Percentiles rank a stretch among this genome's conserved stretches.
phyloP scores from a whole-genome alignment of 345 rosid species.

The Gossypium anomalum region DNA sequence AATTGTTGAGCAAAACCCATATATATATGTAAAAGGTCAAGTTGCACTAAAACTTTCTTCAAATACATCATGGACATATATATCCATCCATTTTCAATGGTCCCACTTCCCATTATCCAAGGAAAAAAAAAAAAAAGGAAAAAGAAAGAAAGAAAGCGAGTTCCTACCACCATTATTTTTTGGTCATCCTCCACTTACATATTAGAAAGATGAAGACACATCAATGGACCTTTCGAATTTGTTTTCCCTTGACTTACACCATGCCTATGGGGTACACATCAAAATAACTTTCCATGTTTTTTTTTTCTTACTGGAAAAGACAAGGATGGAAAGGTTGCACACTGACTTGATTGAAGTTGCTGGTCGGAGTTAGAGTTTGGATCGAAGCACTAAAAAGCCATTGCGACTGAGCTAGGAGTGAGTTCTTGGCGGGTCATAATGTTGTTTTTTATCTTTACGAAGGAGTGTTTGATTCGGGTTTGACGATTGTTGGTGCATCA shows the following conservation, averaged over 20 bases:
- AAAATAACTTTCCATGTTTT: constrained; percentile 8
- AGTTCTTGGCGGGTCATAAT: not conserved
- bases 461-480: constrained; percentile 49
- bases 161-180: constrained; percentile 27
- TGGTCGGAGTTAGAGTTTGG: constrained; percentile 9
- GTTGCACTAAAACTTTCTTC: constrained; percentile 29
- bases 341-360: not conserved
- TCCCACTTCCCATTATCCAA: constrained; percentile 39
- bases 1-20: not conserved
- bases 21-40: constrained; percentile 10
- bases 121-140: not conserved
- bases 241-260: constrained; percentile 16
- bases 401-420: not conserved
- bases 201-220: constrained; percentile 3
- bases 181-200: constrained; percentile 48
- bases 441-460: constrained; percentile 24
- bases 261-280: constrained; percentile 12
- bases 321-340: not conserved
- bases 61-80: constrained; percentile 28
- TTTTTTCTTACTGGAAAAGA: constrained; percentile 8
- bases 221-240: constrained; percentile 18
- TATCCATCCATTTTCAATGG: constrained; percentile 36
- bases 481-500: constrained; percentile 31
- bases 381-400: not conserved
- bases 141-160: constrained; percentile 16